Evolutionary conservation across 75 land plant species (phyloP).

Genomic region (Pseudotsuga menziesii): DNA sequence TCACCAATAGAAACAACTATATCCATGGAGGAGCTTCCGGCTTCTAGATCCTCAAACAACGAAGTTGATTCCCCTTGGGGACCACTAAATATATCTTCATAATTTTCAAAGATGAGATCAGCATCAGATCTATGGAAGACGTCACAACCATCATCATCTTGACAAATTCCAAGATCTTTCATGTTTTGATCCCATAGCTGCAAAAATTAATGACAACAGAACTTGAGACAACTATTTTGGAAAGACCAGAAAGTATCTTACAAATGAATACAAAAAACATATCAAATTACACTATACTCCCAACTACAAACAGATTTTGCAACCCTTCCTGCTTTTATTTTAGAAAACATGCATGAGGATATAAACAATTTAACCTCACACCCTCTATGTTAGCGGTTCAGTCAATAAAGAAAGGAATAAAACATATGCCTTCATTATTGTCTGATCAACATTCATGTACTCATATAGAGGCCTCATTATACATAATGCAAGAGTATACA

Average conservation of each 20-base stretch:
- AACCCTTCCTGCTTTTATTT: not conserved
- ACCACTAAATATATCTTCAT: conserved; percentile 69
- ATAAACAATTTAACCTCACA: not conserved
- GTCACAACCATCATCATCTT: conserved; percentile 20
- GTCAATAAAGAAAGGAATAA: too few species aligned
- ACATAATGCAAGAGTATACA: too few species aligned
- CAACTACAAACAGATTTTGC: not conserved
- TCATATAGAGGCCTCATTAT: too few species aligned
- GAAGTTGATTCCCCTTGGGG: conserved; percentile 31
- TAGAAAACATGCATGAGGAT: not conserved
- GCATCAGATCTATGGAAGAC: conserved; percentile 33
- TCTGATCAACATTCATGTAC: too few species aligned
- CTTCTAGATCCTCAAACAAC: conserved; percentile 45
- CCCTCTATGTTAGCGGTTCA: not conserved
- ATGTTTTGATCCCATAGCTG: conserved; percentile 26
- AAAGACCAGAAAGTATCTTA: not conserved
- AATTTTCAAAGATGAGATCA: conserved; percentile 66
- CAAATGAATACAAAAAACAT: not conserved
- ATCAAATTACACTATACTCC: not conserved
- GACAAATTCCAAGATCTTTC: conserved; percentile 31
- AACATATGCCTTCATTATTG: too few species aligned
- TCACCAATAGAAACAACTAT: conserved; percentile 2
- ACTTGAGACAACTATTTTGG: not conserved
- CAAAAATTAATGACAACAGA: not conserved
- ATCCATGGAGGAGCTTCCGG: conserved; percentile 10